A percentile compares a stretch with the other conserved stretches of the same genome.
Evolutionary conservation across 2,329 filamentous ascomycete species (phyloP).

Genomic region (Monosporascus sp.): DNA sequence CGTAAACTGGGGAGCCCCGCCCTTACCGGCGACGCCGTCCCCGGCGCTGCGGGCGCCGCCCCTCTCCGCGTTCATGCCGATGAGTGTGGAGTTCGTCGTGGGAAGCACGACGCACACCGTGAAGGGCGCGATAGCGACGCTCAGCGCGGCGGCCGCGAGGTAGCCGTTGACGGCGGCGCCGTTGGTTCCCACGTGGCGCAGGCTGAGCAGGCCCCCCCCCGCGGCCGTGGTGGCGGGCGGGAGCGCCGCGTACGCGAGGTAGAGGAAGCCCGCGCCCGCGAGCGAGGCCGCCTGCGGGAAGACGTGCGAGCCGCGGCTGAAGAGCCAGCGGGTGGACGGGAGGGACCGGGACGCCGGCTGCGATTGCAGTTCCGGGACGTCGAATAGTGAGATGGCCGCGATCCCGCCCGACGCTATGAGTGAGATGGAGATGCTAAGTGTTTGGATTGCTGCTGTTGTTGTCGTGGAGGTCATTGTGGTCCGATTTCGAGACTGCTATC

Average conservation of each 20-base stretch:
- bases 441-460: too few relatives aligned
- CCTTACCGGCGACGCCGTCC: too few relatives aligned
- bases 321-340: conserved; percentile 30
- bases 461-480: too few relatives aligned
- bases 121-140: conserved; percentile 1
- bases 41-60: too few relatives aligned
- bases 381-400: conserved; percentile 27
- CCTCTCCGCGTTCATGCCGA: too few relatives aligned
- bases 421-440: too few relatives aligned
- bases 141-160: conserved; percentile 1
- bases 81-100: neutral
- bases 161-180: conserved; percentile 2
- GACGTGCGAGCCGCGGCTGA: conserved; percentile 31
- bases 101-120: conserved; percentile 2
- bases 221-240: too few relatives aligned
- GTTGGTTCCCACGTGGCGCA: too few relatives aligned
- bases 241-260: conserved; percentile 15
- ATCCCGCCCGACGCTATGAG: conserved; percentile 23
- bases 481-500: too few relatives aligned
- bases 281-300: conserved; percentile 25
- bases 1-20: too few relatives aligned
- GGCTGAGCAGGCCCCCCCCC: too few relatives aligned
- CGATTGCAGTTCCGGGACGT: conserved; percentile 24
- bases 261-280: conserved; percentile 23
- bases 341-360: conserved; percentile 32